Conservation (phyloP, 225 moss, liverwort and hornwort species). For the Lunularia cruciata region DNA sequence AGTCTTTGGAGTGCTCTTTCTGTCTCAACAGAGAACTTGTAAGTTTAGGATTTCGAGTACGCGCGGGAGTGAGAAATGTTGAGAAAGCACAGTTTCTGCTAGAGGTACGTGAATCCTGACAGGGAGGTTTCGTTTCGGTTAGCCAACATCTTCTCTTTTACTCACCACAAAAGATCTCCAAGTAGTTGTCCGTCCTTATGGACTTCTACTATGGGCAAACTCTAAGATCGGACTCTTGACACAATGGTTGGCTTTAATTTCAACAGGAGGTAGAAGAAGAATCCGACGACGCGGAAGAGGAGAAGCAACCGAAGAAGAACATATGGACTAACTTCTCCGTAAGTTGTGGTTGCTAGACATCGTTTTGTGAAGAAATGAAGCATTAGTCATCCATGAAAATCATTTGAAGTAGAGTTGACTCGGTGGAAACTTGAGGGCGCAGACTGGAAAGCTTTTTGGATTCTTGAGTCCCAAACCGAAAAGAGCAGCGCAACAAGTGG, state of each 20-base stretch:
- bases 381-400: no score
- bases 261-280: slow-evolving; percentile 19
- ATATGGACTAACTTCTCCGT: slow-evolving; percentile 35
- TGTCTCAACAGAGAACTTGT: slow-evolving; percentile 65
- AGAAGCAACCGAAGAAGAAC: slow-evolving; percentile 10
- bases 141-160: no score
- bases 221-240: no score
- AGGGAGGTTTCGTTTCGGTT: no score
- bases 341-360: neutral
- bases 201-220: no score
- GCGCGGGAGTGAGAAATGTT: slow-evolving; percentile 74
- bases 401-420: neutral
- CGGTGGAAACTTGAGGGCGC: slow-evolving; percentile 11
- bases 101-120: slow-evolving; percentile 59
- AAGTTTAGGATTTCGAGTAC: slow-evolving; percentile 68
- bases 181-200: no score
- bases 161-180: no score
- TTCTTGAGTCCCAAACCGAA: slow-evolving; percentile 37
- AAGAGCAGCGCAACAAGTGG: slow-evolving; percentile 30
- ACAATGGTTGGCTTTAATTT: no score
- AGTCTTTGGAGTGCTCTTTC: neutral
- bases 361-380: no score
- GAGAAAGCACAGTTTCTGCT: slow-evolving; percentile 61
- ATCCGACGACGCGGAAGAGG: slow-evolving; percentile 13
- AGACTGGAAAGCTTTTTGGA: slow-evolving; percentile 51